phyloP scores from a whole-genome alignment of 208 protist genomes.

The Trypanosoma scelopori region DNA sequence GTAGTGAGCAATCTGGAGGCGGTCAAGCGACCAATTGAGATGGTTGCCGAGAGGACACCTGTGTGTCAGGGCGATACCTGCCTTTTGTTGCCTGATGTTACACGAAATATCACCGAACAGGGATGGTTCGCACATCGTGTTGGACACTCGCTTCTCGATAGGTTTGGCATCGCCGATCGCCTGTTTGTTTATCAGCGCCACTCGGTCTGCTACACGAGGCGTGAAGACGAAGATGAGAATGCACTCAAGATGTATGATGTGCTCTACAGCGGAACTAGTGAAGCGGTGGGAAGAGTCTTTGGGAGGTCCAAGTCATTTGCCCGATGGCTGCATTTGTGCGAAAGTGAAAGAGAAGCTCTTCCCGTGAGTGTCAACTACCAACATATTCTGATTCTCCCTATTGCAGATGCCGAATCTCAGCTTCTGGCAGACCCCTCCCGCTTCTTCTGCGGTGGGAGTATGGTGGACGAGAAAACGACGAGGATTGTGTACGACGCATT shows the following conservation, averaged over 20 bases:
- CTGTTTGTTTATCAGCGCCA: slow-evolving; percentile 60
- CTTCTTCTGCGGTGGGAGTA: slow-evolving; percentile 40
- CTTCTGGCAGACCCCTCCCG: slow-evolving; percentile 22
- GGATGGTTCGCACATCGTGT: slow-evolving; percentile 58
- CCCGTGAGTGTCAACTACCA: slow-evolving; percentile 62
- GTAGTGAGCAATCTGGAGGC: slow-evolving; percentile 3
- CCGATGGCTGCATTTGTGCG: slow-evolving; percentile 17
- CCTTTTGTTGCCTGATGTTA: slow-evolving; percentile 39
- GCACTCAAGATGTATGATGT: slow-evolving; percentile 43
- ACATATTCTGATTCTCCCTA: slow-evolving; percentile 57
- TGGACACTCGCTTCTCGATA: slow-evolving; percentile 34
- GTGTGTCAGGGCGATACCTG: slow-evolving; percentile 34
- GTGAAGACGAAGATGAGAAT: neutral
- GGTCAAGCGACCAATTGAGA: slow-evolving; percentile 29
- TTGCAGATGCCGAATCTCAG: slow-evolving; percentile 43
- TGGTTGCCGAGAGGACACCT: slow-evolving; percentile 31
- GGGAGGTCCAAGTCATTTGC: slow-evolving; percentile 15
- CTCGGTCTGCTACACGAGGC: slow-evolving; percentile 29
- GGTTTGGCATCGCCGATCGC: slow-evolving; percentile 49
- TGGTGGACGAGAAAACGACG: slow-evolving; percentile 33
- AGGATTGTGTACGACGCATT: slow-evolving; percentile 43
- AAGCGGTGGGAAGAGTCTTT: slow-evolving; percentile 7
- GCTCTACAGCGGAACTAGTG: slow-evolving; percentile 44
- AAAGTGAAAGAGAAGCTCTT: slow-evolving; percentile 20
- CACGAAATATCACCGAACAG: slow-evolving; percentile 28